Conservation (phyloP, 345 rosid species). For the Camelina neglecta region DNA sequence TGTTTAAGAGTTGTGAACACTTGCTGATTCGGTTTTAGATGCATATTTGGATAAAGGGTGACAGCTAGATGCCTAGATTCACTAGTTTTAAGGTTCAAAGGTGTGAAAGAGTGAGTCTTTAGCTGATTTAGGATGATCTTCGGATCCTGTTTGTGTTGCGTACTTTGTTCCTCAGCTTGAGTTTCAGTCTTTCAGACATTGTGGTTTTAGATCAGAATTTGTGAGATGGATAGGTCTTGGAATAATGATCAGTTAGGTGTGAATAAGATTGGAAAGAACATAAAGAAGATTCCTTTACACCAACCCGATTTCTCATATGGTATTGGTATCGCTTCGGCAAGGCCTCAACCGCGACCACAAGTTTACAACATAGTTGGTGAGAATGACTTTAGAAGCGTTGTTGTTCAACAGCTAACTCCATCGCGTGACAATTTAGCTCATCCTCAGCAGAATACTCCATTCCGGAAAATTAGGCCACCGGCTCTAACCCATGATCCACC, state of each 20-base stretch:
- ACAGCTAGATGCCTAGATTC: background rate
- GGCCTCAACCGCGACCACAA: constrained; percentile 47
- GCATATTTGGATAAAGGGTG: too few relatives aligned
- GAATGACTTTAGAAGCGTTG: constrained; percentile 12
- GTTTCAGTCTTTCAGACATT: background rate
- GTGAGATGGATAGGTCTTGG: constrained; percentile 63
- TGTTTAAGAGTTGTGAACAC: background rate
- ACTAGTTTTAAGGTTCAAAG: background rate
- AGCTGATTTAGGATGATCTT: background rate
- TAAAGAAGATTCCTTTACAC: constrained; percentile 73
- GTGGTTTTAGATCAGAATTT: constrained; percentile 3
- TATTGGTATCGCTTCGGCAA: constrained; percentile 50
- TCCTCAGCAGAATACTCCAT: constrained; percentile 44
- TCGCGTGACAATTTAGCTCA: too few relatives aligned
- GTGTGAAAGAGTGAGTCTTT: constrained; percentile 13
- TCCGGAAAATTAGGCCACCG: constrained; percentile 61
- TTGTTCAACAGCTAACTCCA: too few relatives aligned
- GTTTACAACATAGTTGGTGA: too few relatives aligned
- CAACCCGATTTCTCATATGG: constrained; percentile 58
- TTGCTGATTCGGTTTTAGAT: background rate
- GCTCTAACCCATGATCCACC: constrained; percentile 53
- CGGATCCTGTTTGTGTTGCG: background rate
- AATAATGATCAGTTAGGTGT: constrained; percentile 67
- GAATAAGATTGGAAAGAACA: constrained; percentile 74
- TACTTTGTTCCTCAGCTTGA: constrained; percentile 14